Evolutionary conservation across 2,329 filamentous ascomycete genomes (phyloP), one percentile per base, ranked within the genome.

Genomic region (Phaeoacremonium minimum): DNA sequence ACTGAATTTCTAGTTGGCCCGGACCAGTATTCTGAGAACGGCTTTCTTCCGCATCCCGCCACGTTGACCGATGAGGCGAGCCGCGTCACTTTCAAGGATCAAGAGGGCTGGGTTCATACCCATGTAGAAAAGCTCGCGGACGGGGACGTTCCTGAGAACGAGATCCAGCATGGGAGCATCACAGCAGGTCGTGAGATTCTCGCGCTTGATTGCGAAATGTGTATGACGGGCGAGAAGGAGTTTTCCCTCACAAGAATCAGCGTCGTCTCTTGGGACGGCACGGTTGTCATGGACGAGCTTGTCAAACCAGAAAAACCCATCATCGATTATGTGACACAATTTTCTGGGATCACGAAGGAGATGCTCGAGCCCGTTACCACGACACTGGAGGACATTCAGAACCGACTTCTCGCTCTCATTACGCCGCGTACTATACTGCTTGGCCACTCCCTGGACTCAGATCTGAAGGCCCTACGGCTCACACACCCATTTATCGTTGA

Each of bases 171-270:
- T 48, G 91, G 89, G 37, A 91, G 88, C 58, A 67, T 95, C 40
- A 94, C 88, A 1, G 87, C 80, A 18, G 93, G 90, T 22, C 79
- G 88, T 44, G 75, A 83, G 26, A 67, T 96, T 9, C 67, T 94
- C 33, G 84, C 88, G 2, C 70, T 98, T 37, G 93, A 98, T 57
- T 98, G 93, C 62, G 93, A 98, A 62, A 98, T 98, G 93, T 95
- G 90, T 57, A 82, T 88, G 64, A 94, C 89, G 3, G 85, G 83
- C 41, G 80, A 84, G 42, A 80, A 80, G 32, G 77, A 87, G 46
- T 87, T 85, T 45, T 87, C 90, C 22, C 78, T 98, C 30, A 94
- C 93, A 2, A 81, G 93, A 38, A 84, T 97, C 56, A 96, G 89
- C 56, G 61, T 97, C 28, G 69, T 98, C 7, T 70, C 80, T 42